Percentiles rank a stretch among this genome's conserved stretches.
Conservation (phyloP, 139 green algal genomes). For the Tetradesmus lagerheimii region DNA sequence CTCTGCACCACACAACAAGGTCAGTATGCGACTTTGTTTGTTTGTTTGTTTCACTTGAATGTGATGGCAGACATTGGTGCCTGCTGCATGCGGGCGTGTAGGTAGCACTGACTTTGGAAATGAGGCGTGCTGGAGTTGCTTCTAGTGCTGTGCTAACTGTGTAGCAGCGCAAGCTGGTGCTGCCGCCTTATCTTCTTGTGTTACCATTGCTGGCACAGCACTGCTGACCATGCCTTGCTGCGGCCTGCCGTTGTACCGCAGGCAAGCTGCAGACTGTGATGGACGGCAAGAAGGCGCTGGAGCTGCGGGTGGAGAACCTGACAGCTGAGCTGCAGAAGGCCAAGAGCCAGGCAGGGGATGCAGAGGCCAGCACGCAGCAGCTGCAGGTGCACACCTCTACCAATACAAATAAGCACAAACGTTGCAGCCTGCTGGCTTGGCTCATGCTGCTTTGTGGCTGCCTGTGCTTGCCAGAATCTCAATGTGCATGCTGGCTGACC, state of each 20-base stretch:
- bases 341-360: constrained; percentile 21
- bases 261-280: constrained; percentile 64
- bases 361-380: not conserved
- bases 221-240: not conserved
- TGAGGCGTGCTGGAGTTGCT: not conserved
- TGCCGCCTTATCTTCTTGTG: too few relatives aligned
- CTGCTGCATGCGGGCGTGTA: not conserved
- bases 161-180: too few relatives aligned
- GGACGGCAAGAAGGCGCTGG: constrained; percentile 73
- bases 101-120: not conserved
- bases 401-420: too few relatives aligned
- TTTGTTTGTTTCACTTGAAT: not conserved
- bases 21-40: not conserved
- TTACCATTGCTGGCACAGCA: too few relatives aligned
- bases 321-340: not conserved
- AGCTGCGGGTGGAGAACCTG: constrained; percentile 59
- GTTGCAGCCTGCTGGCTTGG: not conserved
- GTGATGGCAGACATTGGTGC: not conserved
- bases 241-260: not conserved
- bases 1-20: constrained; percentile 39
- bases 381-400: not conserved
- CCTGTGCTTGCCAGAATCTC: not conserved
- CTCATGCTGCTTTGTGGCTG: not conserved
- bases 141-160: not conserved
- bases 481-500: not conserved